Base-by-base conservation (phyloP, 257 asterid species). In the Lavandula angustifolia region DNA sequence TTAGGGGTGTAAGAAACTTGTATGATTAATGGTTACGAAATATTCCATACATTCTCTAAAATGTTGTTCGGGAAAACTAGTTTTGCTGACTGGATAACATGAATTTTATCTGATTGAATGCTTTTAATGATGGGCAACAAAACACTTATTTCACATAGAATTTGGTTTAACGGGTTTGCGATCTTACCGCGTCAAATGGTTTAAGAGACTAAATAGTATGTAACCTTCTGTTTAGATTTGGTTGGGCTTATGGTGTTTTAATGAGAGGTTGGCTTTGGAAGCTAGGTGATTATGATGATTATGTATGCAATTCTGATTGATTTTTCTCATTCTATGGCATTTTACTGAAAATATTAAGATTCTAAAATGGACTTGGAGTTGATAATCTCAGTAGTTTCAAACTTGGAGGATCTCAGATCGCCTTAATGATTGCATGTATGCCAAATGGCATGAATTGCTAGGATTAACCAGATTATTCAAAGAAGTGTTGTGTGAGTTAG, bases 281-380 rank as follows among this genome's bases (percentile, higher is more conserved):
- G 16, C 13, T 66, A 11, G 66, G 66, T 9, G 29, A 60, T 66
- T 68, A 4, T 17, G 31, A 38, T 67, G 54, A 53, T 29, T 31
- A 34, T 34, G 3, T 52, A 37, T 2, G 9, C 32, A 46, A 37
- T 41, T 29, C 29, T 68, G 16, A 61, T 48, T 35, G 41, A 55
- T 41, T 55, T 63, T 54, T 5, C 16, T 70, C 34, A 54, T 60
- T 58, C 12, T 29, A 41, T 71, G 12, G 31, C 17, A 29, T 52
- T 11, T 10, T 3, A 47, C 40, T 13, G 53, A 13, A 13, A 18
- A 9, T 35, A 38, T 49, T 10, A 9, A 42, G 27, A 54, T 51
- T 47, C 3, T 3, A 35, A 42, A 18, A 35, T 6, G 16, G 63
- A 17, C 42, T 32, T 22, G 52, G 34, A 67, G 59, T 9, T 37